Percentiles rank a stretch among this genome's conserved stretches.
phyloP scores from a whole-genome alignment of 2,329 filamentous ascomycete species.

The Exophiala viscosa region DNA sequence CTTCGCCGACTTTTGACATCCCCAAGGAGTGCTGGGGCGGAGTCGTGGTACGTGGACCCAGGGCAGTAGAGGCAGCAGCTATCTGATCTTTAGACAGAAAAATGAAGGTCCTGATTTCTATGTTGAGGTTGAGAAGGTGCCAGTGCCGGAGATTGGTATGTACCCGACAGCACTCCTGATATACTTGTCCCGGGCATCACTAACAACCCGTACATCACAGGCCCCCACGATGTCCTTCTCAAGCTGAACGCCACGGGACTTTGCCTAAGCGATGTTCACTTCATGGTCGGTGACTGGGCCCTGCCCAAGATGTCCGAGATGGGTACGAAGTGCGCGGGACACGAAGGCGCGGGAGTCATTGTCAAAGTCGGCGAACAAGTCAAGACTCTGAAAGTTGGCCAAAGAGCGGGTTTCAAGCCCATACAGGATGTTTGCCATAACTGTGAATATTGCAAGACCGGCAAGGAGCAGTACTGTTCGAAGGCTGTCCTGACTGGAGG shows the following conservation, averaged over 20 bases:
- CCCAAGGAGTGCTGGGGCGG: conserved; percentile 26
- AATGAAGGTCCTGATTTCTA: conserved; percentile 29
- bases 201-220: conserved; percentile 29
- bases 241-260: conserved; percentile 57
- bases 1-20: conserved; percentile 27
- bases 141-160: conserved; percentile 28
- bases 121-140: conserved; percentile 27
- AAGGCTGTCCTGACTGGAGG: conserved; percentile 47
- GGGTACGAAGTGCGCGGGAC: conserved; percentile 47
- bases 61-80: too few relatives aligned
- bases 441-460: conserved; percentile 51
- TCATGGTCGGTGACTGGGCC: conserved; percentile 54
- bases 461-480: conserved; percentile 53
- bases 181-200: background rate
- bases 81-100: conserved; percentile 9
- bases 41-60: conserved; percentile 18
- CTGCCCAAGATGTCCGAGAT: conserved; percentile 45
- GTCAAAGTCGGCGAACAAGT: conserved; percentile 55
- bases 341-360: conserved; percentile 57
- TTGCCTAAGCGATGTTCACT: conserved; percentile 57
- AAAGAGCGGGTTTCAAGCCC: conserved; percentile 53
- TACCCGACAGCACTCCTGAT: background rate
- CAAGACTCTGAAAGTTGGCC: conserved; percentile 51
- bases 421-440: conserved; percentile 50
- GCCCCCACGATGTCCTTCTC: conserved; percentile 54